phyloP scores from a whole-genome alignment of 1,139 yeast genomes.

The Taiozyma onychis region DNA sequence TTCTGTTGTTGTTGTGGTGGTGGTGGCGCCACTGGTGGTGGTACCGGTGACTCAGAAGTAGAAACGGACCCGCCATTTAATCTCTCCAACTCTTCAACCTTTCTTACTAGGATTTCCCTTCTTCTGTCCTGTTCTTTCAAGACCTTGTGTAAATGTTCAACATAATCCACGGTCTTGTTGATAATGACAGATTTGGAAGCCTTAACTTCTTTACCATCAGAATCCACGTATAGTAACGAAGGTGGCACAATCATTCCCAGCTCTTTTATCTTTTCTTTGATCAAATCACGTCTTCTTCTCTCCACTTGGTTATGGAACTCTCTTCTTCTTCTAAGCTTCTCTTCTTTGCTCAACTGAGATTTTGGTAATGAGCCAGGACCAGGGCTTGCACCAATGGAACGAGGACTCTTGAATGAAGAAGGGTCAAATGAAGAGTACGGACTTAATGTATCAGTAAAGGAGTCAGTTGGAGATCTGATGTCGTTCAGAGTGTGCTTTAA shows the following conservation, averaged over 20 bases:
- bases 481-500: slow-evolving; percentile 1
- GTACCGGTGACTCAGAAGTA: slow-evolving; percentile 1
- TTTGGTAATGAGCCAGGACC: slow-evolving; percentile 32
- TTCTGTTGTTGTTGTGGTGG: slow-evolving; percentile 6
- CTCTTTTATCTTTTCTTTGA: slow-evolving; percentile 71
- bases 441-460: slow-evolving; percentile 20
- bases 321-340: slow-evolving; percentile 60
- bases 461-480: slow-evolving; percentile 8
- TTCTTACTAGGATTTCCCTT: slow-evolving; percentile 26
- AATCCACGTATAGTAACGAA: slow-evolving; percentile 46
- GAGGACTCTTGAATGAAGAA: slow-evolving; percentile 21
- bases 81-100: slow-evolving; percentile 31
- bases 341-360: slow-evolving; percentile 56
- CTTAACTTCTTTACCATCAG: slow-evolving; percentile 57
- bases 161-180: slow-evolving; percentile 64
- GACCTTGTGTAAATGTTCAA: slow-evolving; percentile 45
- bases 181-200: slow-evolving; percentile 70
- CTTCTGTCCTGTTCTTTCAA: slow-evolving; percentile 36
- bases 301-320: slow-evolving; percentile 83
- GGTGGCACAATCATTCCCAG: slow-evolving; percentile 70
- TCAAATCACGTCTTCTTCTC: slow-evolving; percentile 70
- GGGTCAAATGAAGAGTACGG: slow-evolving; percentile 24
- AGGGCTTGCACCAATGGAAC: slow-evolving; percentile 21
- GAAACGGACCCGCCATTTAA: slow-evolving; percentile 12
- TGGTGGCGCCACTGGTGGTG: slow-evolving; percentile 11